Evolutionary conservation across 2,329 filamentous ascomycete species (phyloP), one percentile per base, ranked within the genome.

Genomic region (Phialophora expanda): DNA sequence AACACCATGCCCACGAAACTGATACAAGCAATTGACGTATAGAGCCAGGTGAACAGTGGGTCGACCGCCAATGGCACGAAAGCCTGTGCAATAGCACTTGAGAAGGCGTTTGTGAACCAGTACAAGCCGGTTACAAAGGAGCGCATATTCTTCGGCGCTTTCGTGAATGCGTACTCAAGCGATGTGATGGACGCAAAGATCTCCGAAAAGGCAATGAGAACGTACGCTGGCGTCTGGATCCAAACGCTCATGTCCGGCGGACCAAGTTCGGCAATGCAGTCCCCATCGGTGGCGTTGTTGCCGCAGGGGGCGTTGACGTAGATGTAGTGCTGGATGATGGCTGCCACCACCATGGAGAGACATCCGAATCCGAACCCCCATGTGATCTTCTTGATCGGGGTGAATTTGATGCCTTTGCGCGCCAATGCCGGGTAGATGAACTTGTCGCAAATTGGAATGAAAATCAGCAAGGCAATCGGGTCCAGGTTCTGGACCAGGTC

Each of bases 401-500:
- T 90, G 81, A 93, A 91, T 62, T 82, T 80, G 75, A 92, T 84
- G 53, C 85, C 85, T 30, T 83, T 66, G 73, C 84, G 87, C 73
- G 88, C 87, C 64, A 93, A 83, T 20, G 82, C 74, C 0, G 90
- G 91, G 77, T 92, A 93, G 65, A 93, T 72, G 44, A 88, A n/a
- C 30, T 81, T 82, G 74, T 93, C 90, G 69, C 88, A 84, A 68
- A 93, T 79, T 2, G 90, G 90, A 56, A 92, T 89, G 77, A 93
- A 85, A 74, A 93, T 87, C 72, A 93, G 85, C 68, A 93, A 86
- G 28, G 89, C 86, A 69, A 93, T 86, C 5, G 90, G 89, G 76
- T 93, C 89, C 48, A 93, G 81, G 78, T 92, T 92, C 75, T 88
- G 85, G 73, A 93, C 85, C 64, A 93, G 80, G 74, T 93, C 90